Base-by-base conservation (phyloP, 768 basidiomycete genomes). In the Podaxis rugospora region DNA sequence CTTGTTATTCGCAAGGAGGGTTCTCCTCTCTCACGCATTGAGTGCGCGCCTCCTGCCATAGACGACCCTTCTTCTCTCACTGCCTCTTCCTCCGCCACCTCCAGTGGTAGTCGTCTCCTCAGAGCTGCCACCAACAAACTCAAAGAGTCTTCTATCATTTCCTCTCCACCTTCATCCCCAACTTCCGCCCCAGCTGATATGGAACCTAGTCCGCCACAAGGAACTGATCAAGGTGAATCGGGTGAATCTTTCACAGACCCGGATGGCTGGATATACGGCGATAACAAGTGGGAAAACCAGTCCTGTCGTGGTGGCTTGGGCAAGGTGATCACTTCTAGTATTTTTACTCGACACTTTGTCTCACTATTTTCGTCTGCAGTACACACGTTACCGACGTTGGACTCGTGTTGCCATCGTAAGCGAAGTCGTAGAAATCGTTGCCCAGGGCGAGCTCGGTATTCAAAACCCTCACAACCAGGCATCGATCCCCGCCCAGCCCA, bases 181-280 rank as follows among this genome's bases (percentile, higher is more conserved):
- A 69, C 23, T 69, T 66, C 18, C 57, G 55, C 60, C n/a, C 25
- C 64, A 13, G 21, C 65, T 18, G 47, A 57, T 14, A 39, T 59
- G 28, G 67, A 68, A 49, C 70, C 73, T 14, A 71, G 73, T 52
- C 60, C 68, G 1, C 64, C 68, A 35, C 71, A 73, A 57, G 67
- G 74, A 56, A 40, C 68, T 11, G 70, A 73, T 32, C 71, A 76
- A 6, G 70, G 70, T 2, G 73, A 74, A 14, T 80, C 80, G 1
- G 83, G 85, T 56, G 83, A 87, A 47, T 74, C 76, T 28, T 69
- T 75, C 39, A 96, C 94, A 1, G 95, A 98, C 69, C 69, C 79
- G 3, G 93, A 95, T 62, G 95, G 95, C 3, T 98, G 95, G 95
- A 82, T 94, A 5, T 97, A 94, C 67, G 89, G 87, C 1, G 95